Evolutionary conservation across 2,329 filamentous ascomycete species (phyloP).

Genomic region (Colletotrichum sp.): DNA sequence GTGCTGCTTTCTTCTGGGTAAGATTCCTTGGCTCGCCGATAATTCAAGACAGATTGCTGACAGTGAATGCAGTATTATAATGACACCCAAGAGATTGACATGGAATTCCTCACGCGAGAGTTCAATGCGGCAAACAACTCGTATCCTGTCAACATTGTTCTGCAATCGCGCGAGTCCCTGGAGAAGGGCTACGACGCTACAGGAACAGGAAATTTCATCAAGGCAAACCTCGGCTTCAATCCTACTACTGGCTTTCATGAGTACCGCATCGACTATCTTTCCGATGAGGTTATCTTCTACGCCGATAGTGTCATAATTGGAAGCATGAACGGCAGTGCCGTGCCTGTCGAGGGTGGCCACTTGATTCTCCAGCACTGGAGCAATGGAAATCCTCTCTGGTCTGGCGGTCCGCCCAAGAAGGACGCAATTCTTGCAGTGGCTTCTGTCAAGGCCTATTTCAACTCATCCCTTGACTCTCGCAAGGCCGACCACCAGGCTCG

Average conservation of each 20-base stretch:
- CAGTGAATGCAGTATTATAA: conserved; percentile 67
- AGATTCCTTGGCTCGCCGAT: conserved; percentile 22
- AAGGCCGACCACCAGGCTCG: conserved; percentile 39
- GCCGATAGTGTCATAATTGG: conserved; percentile 66
- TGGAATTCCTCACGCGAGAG: conserved; percentile 76
- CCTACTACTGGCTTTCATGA: conserved; percentile 73
- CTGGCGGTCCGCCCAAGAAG: conserved; percentile 67
- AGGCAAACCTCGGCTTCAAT: conserved; percentile 67
- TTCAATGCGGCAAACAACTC: conserved; percentile 56
- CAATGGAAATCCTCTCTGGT: conserved; percentile 76
- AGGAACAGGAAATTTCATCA: conserved; percentile 61
- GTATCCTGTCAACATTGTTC: conserved; percentile 74
- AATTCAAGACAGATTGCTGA: not conserved
- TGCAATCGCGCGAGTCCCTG: conserved; percentile 69
- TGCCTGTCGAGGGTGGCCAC: conserved; percentile 68
- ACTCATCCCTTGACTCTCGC: conserved; percentile 59
- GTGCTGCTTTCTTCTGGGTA: conserved; percentile 82
- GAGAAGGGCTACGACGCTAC: conserved; percentile 67
- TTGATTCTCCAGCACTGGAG: conserved; percentile 80
- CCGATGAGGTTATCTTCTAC: conserved; percentile 69
- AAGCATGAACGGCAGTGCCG: conserved; percentile 58
- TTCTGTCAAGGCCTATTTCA: conserved; percentile 83
- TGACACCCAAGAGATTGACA: conserved; percentile 81
- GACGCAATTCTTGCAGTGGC: conserved; percentile 69
- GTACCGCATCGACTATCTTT: conserved; percentile 79